Base-by-base conservation (phyloP, 768 basidiomycete genomes). In the Phlebiopsis gigantea region DNA sequence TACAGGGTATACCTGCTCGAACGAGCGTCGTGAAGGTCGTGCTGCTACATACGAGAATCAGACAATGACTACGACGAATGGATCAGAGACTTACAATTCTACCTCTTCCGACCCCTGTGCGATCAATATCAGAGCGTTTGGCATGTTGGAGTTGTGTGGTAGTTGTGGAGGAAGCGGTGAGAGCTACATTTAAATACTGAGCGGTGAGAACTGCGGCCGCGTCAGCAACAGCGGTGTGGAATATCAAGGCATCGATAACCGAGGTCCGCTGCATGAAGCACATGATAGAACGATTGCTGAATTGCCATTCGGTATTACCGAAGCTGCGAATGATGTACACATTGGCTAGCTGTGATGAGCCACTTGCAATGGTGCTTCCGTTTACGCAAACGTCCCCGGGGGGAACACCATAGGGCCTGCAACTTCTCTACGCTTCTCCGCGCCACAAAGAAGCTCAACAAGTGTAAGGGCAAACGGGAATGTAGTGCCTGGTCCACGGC, bases 21-120 rank as follows among this genome's bases (percentile, higher is more conserved):
- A 90, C 85, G 46, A 93, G 83, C 6, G 85, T 89, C 64, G 91
- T 90, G 66, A 88, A 93, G 9, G 83, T 78, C 71, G 91, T 85
- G 9, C 88, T 89, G 63, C 89, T 92, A 65, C 19, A 31, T n/a
- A n/a, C n/a, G n/a, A n/a, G n/a, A n/a, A n/a, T n/a, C 5, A 31
- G 46, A 34, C 28, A 31, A 54, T 28, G 39, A 14, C 25, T 21
- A 19, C 50, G 42, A n/a, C n/a, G n/a, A n/a, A n/a, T n/a, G n/a
- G n/a, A 31, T 19, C 25, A 39, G 17, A 3, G 34, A 2, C 83
- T 62, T 65, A 88, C 90, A 91, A 92, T 71, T 91, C 90, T 84
- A 90, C 91, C 72, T 93, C 90, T 67, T 93, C 90, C 1, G 90
- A 91, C n/a, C 12, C 90, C 65, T 91, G 79, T 17, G 90, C 86